phyloP scores from a whole-genome alignment of 169 alveolate genomes.

The Fabrea salina region DNA sequence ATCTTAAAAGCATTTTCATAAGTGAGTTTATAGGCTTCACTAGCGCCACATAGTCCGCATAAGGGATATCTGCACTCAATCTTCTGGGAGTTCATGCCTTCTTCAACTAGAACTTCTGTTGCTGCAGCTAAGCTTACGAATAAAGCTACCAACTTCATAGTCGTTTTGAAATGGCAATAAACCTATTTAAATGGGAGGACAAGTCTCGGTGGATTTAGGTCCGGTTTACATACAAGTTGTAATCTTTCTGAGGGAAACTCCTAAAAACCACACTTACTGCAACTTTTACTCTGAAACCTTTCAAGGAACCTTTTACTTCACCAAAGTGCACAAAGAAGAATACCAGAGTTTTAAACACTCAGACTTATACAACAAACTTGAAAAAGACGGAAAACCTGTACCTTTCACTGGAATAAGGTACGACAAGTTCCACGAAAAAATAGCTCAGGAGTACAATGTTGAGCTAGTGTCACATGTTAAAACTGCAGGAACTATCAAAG shows the following conservation, averaged over 20 bases:
- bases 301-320: conserved; percentile 12
- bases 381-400: not conserved
- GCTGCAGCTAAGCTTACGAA: not conserved
- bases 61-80: not conserved
- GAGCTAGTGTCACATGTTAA: not conserved
- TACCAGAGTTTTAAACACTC: not conserved
- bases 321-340: not conserved
- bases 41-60: not conserved
- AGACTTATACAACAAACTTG: not conserved
- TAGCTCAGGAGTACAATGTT: not conserved
- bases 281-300: not conserved
- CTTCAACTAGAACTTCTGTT: not conserved
- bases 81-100: not conserved
- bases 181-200: conserved; percentile 9
- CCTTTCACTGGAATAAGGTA: not conserved
- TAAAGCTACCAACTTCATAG: not conserved
- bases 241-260: not conserved
- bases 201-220: not conserved
- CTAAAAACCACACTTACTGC: not conserved
- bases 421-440: not conserved
- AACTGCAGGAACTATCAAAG: not conserved
- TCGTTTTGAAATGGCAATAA: conserved; percentile 7
- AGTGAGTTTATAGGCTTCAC: not conserved
- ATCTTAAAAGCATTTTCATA: not conserved
- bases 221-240: not conserved